Evolutionary conservation across 495 filamentous ascomycete genomes (phyloP), one percentile per base, ranked within the genome.

Genomic region (Hypomontagnella monticulosa): DNA sequence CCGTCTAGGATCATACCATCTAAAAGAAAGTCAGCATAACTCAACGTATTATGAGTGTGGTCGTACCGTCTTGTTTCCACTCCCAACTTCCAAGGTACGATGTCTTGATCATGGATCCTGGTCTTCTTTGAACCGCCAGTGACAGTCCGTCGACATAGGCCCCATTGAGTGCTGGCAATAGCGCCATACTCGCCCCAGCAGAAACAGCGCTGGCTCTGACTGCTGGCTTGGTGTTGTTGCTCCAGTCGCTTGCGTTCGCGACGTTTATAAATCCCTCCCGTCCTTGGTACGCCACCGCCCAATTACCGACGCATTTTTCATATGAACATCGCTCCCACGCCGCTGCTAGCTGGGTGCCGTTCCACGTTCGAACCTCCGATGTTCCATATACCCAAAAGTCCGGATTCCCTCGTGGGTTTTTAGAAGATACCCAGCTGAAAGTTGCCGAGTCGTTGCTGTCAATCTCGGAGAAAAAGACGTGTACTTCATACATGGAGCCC

Each of bases 11-110:
- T 59, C 18, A 38, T 69, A 10, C 66, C 60, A n/a, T 69, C 60
- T 69, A 9, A 3, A 27, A 10, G n/a, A 15, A 2, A 5, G 27
- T 66, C 23, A 66, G 56, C 51, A 18, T 8, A 4, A 3, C 46
- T 33, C 19, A 11, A 32, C 14, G 27, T 19, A 33, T 14, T 6
- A 4, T n/a, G 6, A 32, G 19, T 15, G 12, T 12, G 19, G 19
- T 16, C 66, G 47, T 34, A 69, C 66, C 66, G 20, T 64, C 44
- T 57, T 64, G 20, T 30, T 60, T 64, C 66, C 66, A 69, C 7
- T 40, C 55, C 57, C 59, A 54, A 15, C 59, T 34, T 7, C 44
- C 50, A 15, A 46, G 6, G 32, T 61, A 61, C n/a, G 66, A 47
- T 8, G 66, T 46, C 10, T 27, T 60, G 4, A 32, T 56, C 50